Evolutionary conservation across 768 basidiomycete genomes (phyloP).

Genomic region (Lactifluus echinatus): DNA sequence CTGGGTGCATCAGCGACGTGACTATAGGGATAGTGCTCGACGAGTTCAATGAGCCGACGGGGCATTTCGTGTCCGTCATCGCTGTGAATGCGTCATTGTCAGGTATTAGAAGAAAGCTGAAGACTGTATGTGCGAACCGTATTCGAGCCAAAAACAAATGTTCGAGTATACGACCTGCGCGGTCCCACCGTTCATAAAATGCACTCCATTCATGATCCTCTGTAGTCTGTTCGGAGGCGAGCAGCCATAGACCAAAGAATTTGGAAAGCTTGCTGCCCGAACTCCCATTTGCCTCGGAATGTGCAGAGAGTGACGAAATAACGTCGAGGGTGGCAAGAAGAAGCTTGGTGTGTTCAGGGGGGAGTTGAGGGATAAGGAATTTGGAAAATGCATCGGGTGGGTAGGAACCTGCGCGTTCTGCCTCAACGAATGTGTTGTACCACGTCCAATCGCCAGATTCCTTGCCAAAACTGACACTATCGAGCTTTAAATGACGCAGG

Average conservation of each 20-base stretch:
- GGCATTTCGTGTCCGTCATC: slow-evolving; percentile 61
- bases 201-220: slow-evolving; percentile 48
- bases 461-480: slow-evolving; percentile 51
- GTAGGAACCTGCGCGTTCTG: slow-evolving; percentile 53
- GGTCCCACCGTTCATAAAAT: slow-evolving; percentile 73
- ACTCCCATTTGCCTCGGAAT: slow-evolving; percentile 61
- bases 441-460: slow-evolving; percentile 40
- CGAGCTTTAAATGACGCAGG: slow-evolving; percentile 61
- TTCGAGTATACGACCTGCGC: slow-evolving; percentile 60
- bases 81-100: slow-evolving; percentile 32
- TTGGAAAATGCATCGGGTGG: slow-evolving; percentile 56
- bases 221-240: slow-evolving; percentile 40
- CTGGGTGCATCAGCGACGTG: slow-evolving; percentile 27
- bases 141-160: slow-evolving; percentile 69
- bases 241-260: slow-evolving; percentile 65
- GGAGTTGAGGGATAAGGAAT: slow-evolving; percentile 50
- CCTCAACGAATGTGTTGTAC: slow-evolving; percentile 56
- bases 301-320: slow-evolving; percentile 62
- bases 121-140: slow-evolving; percentile 37
- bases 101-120: not conserved
- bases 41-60: slow-evolving; percentile 59
- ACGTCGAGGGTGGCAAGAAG: slow-evolving; percentile 50
- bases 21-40: slow-evolving; percentile 60
- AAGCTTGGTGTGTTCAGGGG: slow-evolving; percentile 48
- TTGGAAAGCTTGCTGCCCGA: slow-evolving; percentile 74